Evolutionary conservation across 495 filamentous ascomycete species (phyloP).

Genomic region (Astrothelium macrocarpum): DNA sequence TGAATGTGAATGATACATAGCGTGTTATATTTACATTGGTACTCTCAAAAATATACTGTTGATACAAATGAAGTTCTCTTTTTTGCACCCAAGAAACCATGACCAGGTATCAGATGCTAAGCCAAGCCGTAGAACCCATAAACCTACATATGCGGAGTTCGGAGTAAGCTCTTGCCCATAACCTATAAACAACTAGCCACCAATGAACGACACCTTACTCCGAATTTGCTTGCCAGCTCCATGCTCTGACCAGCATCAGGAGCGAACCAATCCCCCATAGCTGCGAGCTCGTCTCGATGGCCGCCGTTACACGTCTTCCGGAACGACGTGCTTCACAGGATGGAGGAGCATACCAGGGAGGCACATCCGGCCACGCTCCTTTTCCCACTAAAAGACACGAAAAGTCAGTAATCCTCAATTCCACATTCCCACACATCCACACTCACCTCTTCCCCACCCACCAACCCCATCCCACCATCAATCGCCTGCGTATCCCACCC

Average conservation of each 20-base stretch:
- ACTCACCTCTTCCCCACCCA: constrained; percentile 5
- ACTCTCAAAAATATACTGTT: not conserved
- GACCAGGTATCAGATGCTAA: not conserved
- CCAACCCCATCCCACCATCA: constrained; percentile 6
- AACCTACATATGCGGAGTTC: not conserved
- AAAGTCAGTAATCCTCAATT: too few relatives aligned
- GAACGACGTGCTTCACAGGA: constrained; percentile 29
- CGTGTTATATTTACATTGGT: not conserved
- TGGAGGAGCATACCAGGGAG: constrained; percentile 63
- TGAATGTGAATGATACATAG: not conserved
- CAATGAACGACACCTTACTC: not conserved
- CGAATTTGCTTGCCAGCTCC: not conserved
- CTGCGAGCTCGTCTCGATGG: too few relatives aligned
- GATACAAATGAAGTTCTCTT: not conserved
- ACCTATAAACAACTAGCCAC: not conserved
- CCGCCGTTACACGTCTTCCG: not conserved
- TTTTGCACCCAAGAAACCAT: not conserved
- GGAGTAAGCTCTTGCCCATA: not conserved
- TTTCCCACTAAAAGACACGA: constrained; percentile 17
- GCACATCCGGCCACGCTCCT: constrained; percentile 58
- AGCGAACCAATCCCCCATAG: too few relatives aligned
- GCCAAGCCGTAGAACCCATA: not conserved
- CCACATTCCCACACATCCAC: too few relatives aligned
- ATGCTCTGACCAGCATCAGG: too few relatives aligned
- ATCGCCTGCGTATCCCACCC: constrained; percentile 7